Evolutionary conservation across 2,329 filamentous ascomycete species (phyloP), one percentile per base, ranked within the genome.

Genomic region (Phyllosticta citriasiana): DNA sequence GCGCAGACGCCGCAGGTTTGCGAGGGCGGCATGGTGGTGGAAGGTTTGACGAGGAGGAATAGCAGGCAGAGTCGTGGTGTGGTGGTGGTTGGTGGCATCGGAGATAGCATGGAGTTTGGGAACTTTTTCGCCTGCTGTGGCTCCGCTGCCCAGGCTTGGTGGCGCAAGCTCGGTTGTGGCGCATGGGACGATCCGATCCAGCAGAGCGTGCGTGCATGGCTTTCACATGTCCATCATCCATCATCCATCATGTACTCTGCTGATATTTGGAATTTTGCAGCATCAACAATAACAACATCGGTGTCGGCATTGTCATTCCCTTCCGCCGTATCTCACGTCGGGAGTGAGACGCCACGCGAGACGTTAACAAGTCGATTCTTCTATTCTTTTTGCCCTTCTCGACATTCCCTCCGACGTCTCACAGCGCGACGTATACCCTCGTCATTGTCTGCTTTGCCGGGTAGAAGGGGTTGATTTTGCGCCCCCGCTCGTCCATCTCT

Each of bases 361-460:
- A 47, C 40, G 14, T 47, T n/a, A n/a, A 47, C 10, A 47, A 19
- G 4, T 47, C 14, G 6, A 47, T 47, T 47, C n/a, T 16, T 47
- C 40, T 47, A 47, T 47, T 47, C 14, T n/a, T 47, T n/a, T 47
- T 47, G 40, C 2, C 6, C 40, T 6, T 14, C 2, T 14, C 35
- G 35, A 40, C 33, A 50, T 1, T 0, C 2, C 25, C 3, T 27
- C 54, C n/a, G 33, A 12, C 26, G 3, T 51, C 53, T 56, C 40
- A 60, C 58, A 69, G 65, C 62, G 71, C 65, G 52, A 71, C 68
- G 64, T 66, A 71, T 52, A 64, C 60, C 65, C 68, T 72, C 6
- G 63, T 63, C 25, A 65, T 51, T 10, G 58, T 59, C 63, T 72
- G 70, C 62, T 65, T 66, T 35, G 66, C 65, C 3, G 66, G 64